phyloP scores from a whole-genome alignment of 2,329 filamentous ascomycete genomes.

The Cytospora paraplurivora region DNA sequence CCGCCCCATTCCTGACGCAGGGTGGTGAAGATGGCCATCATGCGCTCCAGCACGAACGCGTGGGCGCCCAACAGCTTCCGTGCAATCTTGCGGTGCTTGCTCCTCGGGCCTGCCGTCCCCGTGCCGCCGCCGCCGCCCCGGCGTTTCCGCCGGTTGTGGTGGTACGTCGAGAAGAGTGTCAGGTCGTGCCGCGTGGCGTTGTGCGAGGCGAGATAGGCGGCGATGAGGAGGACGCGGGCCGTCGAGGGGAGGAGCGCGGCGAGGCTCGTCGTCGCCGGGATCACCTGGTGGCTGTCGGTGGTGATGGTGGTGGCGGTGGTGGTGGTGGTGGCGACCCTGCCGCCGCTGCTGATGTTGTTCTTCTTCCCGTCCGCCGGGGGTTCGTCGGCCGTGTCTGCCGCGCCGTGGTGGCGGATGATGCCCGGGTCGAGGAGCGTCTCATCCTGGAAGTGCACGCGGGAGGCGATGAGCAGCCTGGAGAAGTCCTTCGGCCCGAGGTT shows the following conservation, averaged over 20 bases:
- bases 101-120: slow-evolving; percentile 37
- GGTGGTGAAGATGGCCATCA: slow-evolving; percentile 75
- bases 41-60: slow-evolving; percentile 74
- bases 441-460: slow-evolving; percentile 70
- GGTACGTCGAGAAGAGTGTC: slow-evolving; percentile 73
- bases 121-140: slow-evolving; percentile 55
- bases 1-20: slow-evolving; percentile 58
- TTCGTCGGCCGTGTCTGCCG: neutral
- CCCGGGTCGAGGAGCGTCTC: slow-evolving; percentile 69
- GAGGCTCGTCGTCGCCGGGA: slow-evolving; percentile 46
- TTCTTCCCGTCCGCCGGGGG: neutral
- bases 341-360: neutral
- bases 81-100: slow-evolving; percentile 71
- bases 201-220: slow-evolving; percentile 80
- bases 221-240: slow-evolving; percentile 72
- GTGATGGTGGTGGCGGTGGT: neutral
- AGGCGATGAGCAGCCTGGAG: slow-evolving; percentile 74
- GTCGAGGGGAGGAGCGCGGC: slow-evolving; percentile 67
- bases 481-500: slow-evolving; percentile 79
- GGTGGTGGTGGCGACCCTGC: slow-evolving; percentile 7
- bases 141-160: slow-evolving; percentile 51
- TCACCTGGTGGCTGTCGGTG: neutral
- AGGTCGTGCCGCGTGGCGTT: slow-evolving; percentile 75
- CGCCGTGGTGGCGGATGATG: slow-evolving; percentile 48
- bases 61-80: slow-evolving; percentile 76